These are phyloP conservation scores for Daedaleopsis nitida DNA, from an alignment of 768 basidiomycete genomes.

Conservation along the genomic window DNA sequence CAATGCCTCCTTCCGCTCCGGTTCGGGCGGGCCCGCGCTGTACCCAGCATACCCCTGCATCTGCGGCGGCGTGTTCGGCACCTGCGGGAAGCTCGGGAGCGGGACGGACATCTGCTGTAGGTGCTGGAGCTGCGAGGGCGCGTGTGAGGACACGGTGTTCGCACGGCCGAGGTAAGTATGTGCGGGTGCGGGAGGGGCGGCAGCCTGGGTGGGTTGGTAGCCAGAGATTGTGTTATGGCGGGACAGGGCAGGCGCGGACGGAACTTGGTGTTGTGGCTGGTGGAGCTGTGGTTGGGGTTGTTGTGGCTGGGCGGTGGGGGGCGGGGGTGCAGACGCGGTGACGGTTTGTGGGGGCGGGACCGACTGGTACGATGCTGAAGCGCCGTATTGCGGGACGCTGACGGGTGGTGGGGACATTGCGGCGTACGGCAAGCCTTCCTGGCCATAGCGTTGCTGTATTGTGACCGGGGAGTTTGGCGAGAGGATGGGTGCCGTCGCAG, in stretches of 20 bases:
- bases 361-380: conserved; percentile 19
- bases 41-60: conserved; percentile 43
- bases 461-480: conserved; percentile 11
- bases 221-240: conserved; percentile 31
- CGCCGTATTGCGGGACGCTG: conserved; percentile 16
- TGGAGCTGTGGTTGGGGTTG: conserved; percentile 26
- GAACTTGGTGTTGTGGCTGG: conserved; percentile 25
- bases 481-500: conserved; percentile 10
- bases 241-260: conserved; percentile 19
- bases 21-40: conserved; percentile 49
- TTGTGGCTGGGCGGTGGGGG: conserved; percentile 14
- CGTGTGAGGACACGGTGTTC: conserved; percentile 29
- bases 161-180: conserved; percentile 27
- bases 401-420: conserved; percentile 17
- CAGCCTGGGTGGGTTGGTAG: too few relatives aligned
- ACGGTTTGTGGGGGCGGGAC: conserved; percentile 9
- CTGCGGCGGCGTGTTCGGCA: conserved; percentile 61
- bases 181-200: conserved; percentile 26
- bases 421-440: conserved; percentile 6
- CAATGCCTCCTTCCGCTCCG: conserved; percentile 64
- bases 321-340: conserved; percentile 17
- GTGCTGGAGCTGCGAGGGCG: conserved; percentile 33
- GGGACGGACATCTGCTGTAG: conserved; percentile 28
- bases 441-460: conserved; percentile 4
- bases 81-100: conserved; percentile 66